Percentiles rank a stretch among this genome's conserved stretches.
These are phyloP conservation scores for Pseudogymnoascus pannorum DNA, from an alignment of 2,329 filamentous ascomycete genomes.

Conservation along the genomic window DNA sequence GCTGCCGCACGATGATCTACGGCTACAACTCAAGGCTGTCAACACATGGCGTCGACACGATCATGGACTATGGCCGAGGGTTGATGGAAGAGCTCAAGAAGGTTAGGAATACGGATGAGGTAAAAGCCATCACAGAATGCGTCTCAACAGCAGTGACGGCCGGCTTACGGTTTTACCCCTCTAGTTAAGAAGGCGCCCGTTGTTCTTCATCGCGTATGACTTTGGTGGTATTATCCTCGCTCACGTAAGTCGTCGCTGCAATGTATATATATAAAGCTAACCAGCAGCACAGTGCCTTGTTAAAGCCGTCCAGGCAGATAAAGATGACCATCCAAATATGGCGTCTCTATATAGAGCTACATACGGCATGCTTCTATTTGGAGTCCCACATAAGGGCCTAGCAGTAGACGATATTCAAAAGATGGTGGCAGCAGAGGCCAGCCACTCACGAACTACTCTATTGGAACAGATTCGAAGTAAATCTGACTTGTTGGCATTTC, in stretches of 20 bases:
- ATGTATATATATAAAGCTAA: not conserved
- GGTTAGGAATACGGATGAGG: slow-evolving; percentile 20
- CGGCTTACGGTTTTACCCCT: slow-evolving; percentile 9
- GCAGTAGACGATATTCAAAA: slow-evolving; percentile 21
- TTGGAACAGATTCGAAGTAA: slow-evolving; percentile 14
- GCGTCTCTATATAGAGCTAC: slow-evolving; percentile 27
- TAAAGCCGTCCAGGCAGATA: slow-evolving; percentile 28
- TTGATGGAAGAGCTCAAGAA: slow-evolving; percentile 22
- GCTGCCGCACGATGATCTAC: slow-evolving; percentile 29
- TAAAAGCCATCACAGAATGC: not conserved
- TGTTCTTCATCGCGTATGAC: slow-evolving; percentile 36
- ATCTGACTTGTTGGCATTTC: slow-evolving; percentile 19
- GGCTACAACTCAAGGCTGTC: slow-evolving; percentile 31
- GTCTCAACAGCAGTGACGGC: not conserved
- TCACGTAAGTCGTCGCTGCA: slow-evolving; percentile 23
- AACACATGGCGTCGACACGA: slow-evolving; percentile 18
- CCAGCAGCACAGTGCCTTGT: slow-evolving; percentile 7
- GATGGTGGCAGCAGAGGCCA: slow-evolving; percentile 14
- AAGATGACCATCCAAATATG: slow-evolving; percentile 19
- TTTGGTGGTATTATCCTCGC: slow-evolving; percentile 36
- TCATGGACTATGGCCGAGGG: slow-evolving; percentile 15
- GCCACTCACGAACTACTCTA: slow-evolving; percentile 12
- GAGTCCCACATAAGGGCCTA: slow-evolving; percentile 30
- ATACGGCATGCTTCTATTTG: slow-evolving; percentile 33
- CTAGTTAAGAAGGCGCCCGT: slow-evolving; percentile 27